Base-by-base conservation (phyloP, 2,329 filamentous ascomycete species). In the Graphilbum ipis-grandicollis region DNA sequence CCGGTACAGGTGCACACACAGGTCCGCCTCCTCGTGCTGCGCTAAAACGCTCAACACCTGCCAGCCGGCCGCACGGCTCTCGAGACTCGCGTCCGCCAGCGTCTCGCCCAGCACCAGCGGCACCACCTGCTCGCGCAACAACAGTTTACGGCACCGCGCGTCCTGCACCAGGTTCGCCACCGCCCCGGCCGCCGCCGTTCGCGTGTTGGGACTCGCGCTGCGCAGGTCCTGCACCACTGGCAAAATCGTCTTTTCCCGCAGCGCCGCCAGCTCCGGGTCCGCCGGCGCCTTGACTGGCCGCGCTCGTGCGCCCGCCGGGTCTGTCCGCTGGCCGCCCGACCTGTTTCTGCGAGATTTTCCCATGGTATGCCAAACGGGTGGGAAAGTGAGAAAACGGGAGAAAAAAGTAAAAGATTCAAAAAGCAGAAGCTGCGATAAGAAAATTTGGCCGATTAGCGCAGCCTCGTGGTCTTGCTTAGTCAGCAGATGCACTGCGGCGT, bases 61-160 rank as follows among this genome's bases (percentile, higher is more conserved):
- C 75, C 75, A 80, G n/a, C 72, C 75, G 17, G 73, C 70, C 31
- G 72, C 68, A 34, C 70, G 63, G 46, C 71, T 72, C 53, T 79
- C 73, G 36, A 76, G 57, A 39, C 63, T 70, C 28, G 65, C 57
- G 48, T 80, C 75, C 19, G 71, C 73, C 39, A 79, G 55, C 22
- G 71, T 76, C 57, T 78, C 69, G 23, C 65, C 71, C 41, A 79
- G 62, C 31, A 80, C 52, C 36, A 68, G 67, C 46, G 65, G 66
- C 31, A 79, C 72, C 44, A 80, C 61, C 52, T 77, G 71, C 53
- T 80, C 75, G 18, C 74, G 61, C 41, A 79, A 57, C 18, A 80
- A 61, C 39, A 80, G 52, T 53, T 78, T 79, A 43, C 75, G 65
- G 48, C 70, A 76, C 45, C 61, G 67, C 21, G 62, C 48, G 46